Base-by-base conservation (phyloP, 768 basidiomycete genomes). In the Hypsizygus marmoreus region DNA sequence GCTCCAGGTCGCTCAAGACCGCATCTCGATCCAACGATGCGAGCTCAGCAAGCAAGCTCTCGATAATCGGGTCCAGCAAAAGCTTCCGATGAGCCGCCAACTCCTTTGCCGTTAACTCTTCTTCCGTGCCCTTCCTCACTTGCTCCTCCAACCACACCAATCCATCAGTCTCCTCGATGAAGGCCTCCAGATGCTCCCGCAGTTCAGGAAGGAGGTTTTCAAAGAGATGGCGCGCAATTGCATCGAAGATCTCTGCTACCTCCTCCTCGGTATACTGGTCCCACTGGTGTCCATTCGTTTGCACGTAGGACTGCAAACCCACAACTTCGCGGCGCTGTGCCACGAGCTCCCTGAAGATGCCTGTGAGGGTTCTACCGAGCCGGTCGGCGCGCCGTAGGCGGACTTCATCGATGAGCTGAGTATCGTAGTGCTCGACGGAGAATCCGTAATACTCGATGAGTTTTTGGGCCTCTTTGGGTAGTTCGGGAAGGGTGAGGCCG, bases 131-230 rank as follows among this genome's bases (percentile, higher is more conserved):
- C 13, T 44, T 34, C 17, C 48, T n/a, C 30, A 24, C 37, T 16
- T 40, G 20, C 17, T 35, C 34, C 8, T 49, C 43, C n/a, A 38
- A 38, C 48, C 48, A 49, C 29, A 44, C 42, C 17, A 49, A 33
- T 3, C 42, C 42, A 25, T 49, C 48, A 36, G 37, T 22, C 19
- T 49, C 42, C n/a, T 16, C 23, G 9, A 49, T 44, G 30, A 49
- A 49, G 4, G 19, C 26, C 22, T 49, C 40, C 4, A 49, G 34
- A 26, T 44, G 43, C 14, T 17, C 48, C 28, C 42, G 43, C 28
- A 43, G 25, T 19, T 49, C 42, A 2, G 48, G 48, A 22, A 43
- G 43, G 16, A 49, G 43, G 3, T 29, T 16, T 14, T 43, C n/a
- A 13, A 17, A 33, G 8, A 49, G 36, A 24, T 40, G 26, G 24